A percentile compares a stretch with the other conserved stretches of the same genome.
Evolutionary conservation across 2,329 filamentous ascomycete species (phyloP).

Genomic region (Exophiala viscosa): DNA sequence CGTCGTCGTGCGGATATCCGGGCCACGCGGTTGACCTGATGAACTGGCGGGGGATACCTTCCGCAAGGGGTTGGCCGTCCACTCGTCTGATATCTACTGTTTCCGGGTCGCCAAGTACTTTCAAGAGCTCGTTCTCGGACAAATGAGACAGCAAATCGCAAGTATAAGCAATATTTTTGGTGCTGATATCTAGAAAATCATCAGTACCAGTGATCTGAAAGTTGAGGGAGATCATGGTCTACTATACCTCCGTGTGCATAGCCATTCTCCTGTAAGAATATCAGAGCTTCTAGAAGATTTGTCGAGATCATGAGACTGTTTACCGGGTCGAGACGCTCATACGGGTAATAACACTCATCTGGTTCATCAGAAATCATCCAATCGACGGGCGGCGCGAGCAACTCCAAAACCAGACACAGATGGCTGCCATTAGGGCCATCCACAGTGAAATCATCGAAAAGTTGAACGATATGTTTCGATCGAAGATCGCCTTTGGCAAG

Average conservation of each 20-base stretch:
- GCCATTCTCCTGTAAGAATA: slow-evolving; percentile 30
- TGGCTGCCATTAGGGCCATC: slow-evolving; percentile 13
- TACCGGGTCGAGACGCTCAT: slow-evolving; percentile 27
- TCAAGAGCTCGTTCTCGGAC: slow-evolving; percentile 16
- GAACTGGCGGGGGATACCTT: slow-evolving; percentile 28
- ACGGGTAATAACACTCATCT: slow-evolving; percentile 6
- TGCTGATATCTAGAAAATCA: slow-evolving; percentile 29
- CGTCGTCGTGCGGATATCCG: slow-evolving; percentile 21
- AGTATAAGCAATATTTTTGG: slow-evolving; percentile 31
- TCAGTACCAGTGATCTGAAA: slow-evolving; percentile 16
- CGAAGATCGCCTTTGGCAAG: slow-evolving; percentile 1
- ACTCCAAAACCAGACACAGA: slow-evolving; percentile 25
- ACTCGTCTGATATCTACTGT: slow-evolving; percentile 23
- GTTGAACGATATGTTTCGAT: slow-evolving; percentile 10
- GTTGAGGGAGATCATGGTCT: neutral
- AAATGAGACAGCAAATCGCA: slow-evolving; percentile 13
- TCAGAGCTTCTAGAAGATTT: slow-evolving; percentile 31
- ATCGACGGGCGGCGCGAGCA: slow-evolving; percentile 24
- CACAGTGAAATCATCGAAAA: slow-evolving; percentile 10
- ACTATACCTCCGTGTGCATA: slow-evolving; percentile 34
- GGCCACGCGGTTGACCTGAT: slow-evolving; percentile 27
- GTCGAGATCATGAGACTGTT: slow-evolving; percentile 30
- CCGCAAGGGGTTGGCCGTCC: slow-evolving; percentile 27
- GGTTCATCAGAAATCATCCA: neutral
- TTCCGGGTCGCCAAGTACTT: slow-evolving; percentile 22